Base-by-base conservation (phyloP, 129 eudicot genomes). In the Scalesia atractyloides region DNA sequence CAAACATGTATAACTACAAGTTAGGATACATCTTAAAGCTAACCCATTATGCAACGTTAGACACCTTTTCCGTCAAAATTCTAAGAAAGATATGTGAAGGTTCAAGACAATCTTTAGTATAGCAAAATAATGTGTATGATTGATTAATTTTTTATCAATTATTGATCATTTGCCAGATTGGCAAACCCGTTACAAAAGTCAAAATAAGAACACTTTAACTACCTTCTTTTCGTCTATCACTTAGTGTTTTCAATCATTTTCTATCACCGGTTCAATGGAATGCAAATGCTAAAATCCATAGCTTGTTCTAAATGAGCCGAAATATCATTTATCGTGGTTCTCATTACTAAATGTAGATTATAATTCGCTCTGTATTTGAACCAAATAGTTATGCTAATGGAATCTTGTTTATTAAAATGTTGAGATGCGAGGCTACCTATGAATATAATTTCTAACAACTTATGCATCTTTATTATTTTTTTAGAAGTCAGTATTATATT, bases 351-450 rank as follows among this genome's bases (percentile, higher is more conserved):
- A 0, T 41, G 46, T 41, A 41, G 1, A 41, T 41, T 41, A 41
- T 41, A 41, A 2, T 1, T 41, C 8, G 46, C 46, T 41, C 2
- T 41, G 9, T 4, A 50, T 19, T 33, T 74, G 72, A 50, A 57
- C 34, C 43, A 1, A 0, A 5, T 44, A 41, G 1, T 11, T 41
- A 76, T 69, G 70, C 70, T 51, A 48, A 69, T 60, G 56, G 48
- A 70, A 77, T 69, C 70, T 36, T 77, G 76, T 68, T 68, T 76
- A 52, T 70, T 77, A 70, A 69, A 63, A 69, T 68, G 18, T n/a
- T n/a, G n/a, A n/a, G n/a, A n/a, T n/a, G n/a, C n/a, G n/a, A n/a
- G n/a, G n/a, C n/a, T n/a, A n/a, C n/a, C n/a, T n/a, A n/a, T n/a
- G n/a, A n/a, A n/a, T n/a, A n/a, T n/a, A n/a, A n/a, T n/a, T n/a